These are phyloP conservation scores for Paecilomyces sp. DNA, from an alignment of 2,329 filamentous ascomycete genomes.

Conservation along the genomic window DNA sequence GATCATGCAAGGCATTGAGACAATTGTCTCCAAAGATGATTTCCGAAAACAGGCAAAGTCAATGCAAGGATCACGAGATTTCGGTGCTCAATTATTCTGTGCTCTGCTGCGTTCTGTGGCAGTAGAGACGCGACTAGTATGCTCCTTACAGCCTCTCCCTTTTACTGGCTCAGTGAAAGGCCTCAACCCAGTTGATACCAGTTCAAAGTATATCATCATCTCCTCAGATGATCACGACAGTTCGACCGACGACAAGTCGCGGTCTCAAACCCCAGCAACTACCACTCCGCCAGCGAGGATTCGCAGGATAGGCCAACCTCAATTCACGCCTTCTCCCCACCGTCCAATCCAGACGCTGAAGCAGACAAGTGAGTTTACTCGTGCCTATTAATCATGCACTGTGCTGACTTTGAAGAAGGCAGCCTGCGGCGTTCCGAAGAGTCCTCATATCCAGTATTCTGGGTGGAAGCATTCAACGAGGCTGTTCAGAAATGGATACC, in stretches of 20 bases:
- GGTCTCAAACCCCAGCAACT: slow-evolving; percentile 7
- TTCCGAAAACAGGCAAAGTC: slow-evolving; percentile 64
- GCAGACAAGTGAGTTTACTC: slow-evolving; percentile 9
- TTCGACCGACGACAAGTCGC: slow-evolving; percentile 20
- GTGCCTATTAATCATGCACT: slow-evolving; percentile 1
- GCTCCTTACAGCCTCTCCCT: slow-evolving; percentile 77
- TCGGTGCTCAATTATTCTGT: slow-evolving; percentile 87
- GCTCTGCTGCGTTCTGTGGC: slow-evolving; percentile 76
- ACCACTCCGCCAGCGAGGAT: slow-evolving; percentile 10
- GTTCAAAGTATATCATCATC: slow-evolving; percentile 28
- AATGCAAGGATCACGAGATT: slow-evolving; percentile 75
- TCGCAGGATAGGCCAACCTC: slow-evolving; percentile 29
- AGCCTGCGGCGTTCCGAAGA: slow-evolving; percentile 50
- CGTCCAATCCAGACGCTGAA: slow-evolving; percentile 11
- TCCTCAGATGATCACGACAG: slow-evolving; percentile 27
- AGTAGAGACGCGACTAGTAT: slow-evolving; percentile 74
- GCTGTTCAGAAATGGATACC: slow-evolving; percentile 88
- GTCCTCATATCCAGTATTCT: slow-evolving; percentile 77
- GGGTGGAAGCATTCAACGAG: slow-evolving; percentile 85
- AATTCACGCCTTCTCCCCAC: slow-evolving; percentile 15
- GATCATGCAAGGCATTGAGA: slow-evolving; percentile 58
- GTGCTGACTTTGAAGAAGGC: slow-evolving; percentile 17
- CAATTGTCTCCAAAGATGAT: slow-evolving; percentile 61
- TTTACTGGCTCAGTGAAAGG: slow-evolving; percentile 49
- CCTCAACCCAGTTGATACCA: slow-evolving; percentile 35